A percentile compares a stretch with the other conserved stretches of the same genome.
phyloP scores from a whole-genome alignment of 1,284 basidiomycete genomes.

The Pisolithus thermaeus region DNA sequence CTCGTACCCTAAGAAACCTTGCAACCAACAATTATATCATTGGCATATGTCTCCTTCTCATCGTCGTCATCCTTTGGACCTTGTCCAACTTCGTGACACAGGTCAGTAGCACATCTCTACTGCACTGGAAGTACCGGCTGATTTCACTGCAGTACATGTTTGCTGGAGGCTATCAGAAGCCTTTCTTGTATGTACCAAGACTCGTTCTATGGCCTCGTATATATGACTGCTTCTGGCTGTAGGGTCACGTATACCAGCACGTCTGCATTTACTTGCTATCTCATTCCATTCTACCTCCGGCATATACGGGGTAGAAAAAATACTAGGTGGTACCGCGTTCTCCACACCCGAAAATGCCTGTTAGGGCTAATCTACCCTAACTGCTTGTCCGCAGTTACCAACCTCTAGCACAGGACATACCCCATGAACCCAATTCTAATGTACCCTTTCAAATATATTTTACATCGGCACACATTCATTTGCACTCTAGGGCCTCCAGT shows the following conservation, averaged over 20 bases:
- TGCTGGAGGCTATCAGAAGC: constrained; percentile 67
- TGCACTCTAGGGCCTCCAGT: constrained; percentile 9
- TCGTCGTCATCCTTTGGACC: constrained; percentile 86
- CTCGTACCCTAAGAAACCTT: neutral
- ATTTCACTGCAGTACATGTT: constrained; percentile 51
- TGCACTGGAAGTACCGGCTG: constrained; percentile 3
- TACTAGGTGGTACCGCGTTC: neutral
- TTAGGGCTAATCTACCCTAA: neutral
- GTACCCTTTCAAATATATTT: constrained; percentile 10
- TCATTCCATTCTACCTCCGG: constrained; percentile 64
- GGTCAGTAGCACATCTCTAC: constrained; percentile 33
- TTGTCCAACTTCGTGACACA: constrained; percentile 75
- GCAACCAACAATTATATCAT: constrained; percentile 48
- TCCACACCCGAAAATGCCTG: neutral
- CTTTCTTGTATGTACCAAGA: constrained; percentile 60
- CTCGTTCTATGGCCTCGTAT: neutral
- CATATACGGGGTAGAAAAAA: constrained; percentile 24
- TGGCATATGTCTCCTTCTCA: constrained; percentile 68
- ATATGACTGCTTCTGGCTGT: constrained; percentile 6
- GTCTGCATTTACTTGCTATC: constrained; percentile 84
- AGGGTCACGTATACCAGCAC: constrained; percentile 88
- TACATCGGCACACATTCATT: neutral
- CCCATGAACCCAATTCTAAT: constrained; percentile 9
- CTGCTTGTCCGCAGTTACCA: constrained; percentile 18
- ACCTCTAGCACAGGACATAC: constrained; percentile 15